These are phyloP conservation scores for Symmetrospora coprosmae DNA, from an alignment of 768 basidiomycete genomes.

Conservation along the genomic window DNA sequence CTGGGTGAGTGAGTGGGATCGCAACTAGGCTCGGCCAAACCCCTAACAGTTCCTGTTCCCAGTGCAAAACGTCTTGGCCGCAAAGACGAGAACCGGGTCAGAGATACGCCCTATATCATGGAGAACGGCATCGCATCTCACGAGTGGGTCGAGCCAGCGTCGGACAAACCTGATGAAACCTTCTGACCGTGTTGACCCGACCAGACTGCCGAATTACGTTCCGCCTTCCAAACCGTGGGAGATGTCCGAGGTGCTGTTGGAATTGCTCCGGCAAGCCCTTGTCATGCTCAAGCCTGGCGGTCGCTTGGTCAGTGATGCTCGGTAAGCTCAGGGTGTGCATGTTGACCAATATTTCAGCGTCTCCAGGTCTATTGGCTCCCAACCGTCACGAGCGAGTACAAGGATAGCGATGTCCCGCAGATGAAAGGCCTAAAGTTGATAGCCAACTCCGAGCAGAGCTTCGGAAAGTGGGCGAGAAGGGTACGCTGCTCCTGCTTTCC, in stretches of 20 bases:
- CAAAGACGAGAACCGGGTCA: constrained; percentile 28
- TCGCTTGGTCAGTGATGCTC: constrained; percentile 48
- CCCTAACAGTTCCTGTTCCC: not conserved
- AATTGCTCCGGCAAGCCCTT: constrained; percentile 66
- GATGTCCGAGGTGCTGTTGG: constrained; percentile 61
- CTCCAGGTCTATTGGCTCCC: constrained; percentile 31
- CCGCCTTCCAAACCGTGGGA: constrained; percentile 89
- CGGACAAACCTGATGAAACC: not conserved
- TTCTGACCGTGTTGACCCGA: constrained; percentile 48
- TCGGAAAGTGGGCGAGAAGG: constrained; percentile 85
- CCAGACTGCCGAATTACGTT: constrained; percentile 46
- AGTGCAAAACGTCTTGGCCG: constrained; percentile 39
- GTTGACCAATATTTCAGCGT: not conserved
- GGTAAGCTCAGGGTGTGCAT: not conserved
- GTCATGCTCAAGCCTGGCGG: constrained; percentile 73
- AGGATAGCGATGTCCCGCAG: constrained; percentile 64
- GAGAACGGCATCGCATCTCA: constrained; percentile 37
- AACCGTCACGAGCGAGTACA: constrained; percentile 69
- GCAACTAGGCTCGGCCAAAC: no score
- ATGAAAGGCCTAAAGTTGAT: constrained; percentile 78
- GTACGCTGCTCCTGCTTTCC: constrained; percentile 39
- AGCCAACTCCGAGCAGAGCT: constrained; percentile 78
- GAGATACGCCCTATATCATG: constrained; percentile 34
- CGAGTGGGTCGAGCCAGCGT: constrained; percentile 36
- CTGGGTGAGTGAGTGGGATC: constrained; percentile 33